Evolutionary conservation across 148 eudicot species (phyloP).

Genomic region (Spergularia marina): DNA sequence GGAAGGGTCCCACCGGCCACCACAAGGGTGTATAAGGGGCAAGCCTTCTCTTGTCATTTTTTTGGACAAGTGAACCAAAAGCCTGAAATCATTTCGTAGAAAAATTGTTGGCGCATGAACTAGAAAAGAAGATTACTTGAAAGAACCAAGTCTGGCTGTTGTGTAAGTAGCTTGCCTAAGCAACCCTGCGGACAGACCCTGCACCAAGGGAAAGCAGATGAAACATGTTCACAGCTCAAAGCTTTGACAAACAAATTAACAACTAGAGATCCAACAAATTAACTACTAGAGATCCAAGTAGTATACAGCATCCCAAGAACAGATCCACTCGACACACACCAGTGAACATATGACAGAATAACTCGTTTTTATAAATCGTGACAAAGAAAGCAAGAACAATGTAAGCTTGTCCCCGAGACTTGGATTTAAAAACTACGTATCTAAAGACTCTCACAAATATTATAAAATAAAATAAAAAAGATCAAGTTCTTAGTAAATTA

Average conservation of each 20-base stretch:
- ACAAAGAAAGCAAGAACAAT: background rate
- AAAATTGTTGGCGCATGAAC: background rate
- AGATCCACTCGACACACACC: background rate
- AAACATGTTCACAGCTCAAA: background rate
- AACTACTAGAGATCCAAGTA: background rate
- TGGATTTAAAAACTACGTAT: background rate
- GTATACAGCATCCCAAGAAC: background rate
- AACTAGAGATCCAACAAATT: conserved; percentile 1
- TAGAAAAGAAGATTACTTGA: conserved; percentile 34
- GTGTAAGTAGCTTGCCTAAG: conserved; percentile 65
- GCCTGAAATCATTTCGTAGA: background rate
- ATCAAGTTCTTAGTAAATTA: background rate
- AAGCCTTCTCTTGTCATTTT: too few relatives aligned
- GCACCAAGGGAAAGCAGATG: conserved; percentile 7
- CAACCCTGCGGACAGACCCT: conserved; percentile 67
- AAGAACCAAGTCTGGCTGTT: conserved; percentile 56
- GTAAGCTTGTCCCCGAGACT: background rate
- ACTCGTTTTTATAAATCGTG: too few relatives aligned
- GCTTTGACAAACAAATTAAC: background rate
- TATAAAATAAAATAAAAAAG: background rate
- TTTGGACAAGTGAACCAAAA: too few relatives aligned
- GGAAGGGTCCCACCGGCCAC: too few relatives aligned
- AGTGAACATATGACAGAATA: background rate
- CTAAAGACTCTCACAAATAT: too few relatives aligned
- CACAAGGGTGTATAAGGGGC: too few relatives aligned